phyloP scores from a whole-genome alignment of 108 stramenopile genomes.

The Cyclostephanos tholiformis region DNA sequence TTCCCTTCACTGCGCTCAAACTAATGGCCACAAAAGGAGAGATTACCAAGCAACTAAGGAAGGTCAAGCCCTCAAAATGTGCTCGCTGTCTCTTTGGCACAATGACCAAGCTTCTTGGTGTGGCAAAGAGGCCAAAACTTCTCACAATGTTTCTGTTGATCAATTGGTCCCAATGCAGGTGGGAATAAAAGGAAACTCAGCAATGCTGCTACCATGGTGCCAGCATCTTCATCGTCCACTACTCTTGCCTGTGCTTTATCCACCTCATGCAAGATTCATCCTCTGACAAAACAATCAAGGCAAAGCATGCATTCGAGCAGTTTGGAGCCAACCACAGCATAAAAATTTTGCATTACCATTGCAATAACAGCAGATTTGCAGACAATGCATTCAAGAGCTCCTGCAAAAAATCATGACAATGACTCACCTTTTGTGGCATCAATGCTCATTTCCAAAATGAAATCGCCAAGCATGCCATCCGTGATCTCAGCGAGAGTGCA shows the following conservation, averaged over 20 bases:
- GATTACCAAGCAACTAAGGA: background rate
- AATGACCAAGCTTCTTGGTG: conserved; percentile 5
- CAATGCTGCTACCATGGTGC: background rate
- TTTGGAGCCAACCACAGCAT: too few relatives aligned
- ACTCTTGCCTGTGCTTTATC: conserved; percentile 1
- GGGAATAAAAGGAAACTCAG: background rate
- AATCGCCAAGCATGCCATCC: too few relatives aligned
- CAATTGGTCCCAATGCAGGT: background rate
- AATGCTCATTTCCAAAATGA: too few relatives aligned
- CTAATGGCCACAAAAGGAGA: background rate
- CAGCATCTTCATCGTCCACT: conserved; percentile 51
- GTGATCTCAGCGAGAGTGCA: too few relatives aligned
- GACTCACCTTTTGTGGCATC: too few relatives aligned
- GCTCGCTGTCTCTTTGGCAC: too few relatives aligned
- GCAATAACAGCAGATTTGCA: conserved; percentile 52
- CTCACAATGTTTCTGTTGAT: too few relatives aligned
- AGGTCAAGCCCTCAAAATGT: background rate
- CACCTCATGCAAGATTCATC: background rate
- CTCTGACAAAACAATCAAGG: too few relatives aligned
- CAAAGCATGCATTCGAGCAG: too few relatives aligned
- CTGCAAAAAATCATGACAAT: too few relatives aligned
- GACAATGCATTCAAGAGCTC: conserved; percentile 12
- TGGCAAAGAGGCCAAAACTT: background rate
- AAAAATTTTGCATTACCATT: too few relatives aligned
- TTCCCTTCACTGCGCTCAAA: background rate